A percentile compares a stretch with the other conserved stretches of the same genome.
phyloP scores from a whole-genome alignment of 208 protist species.

The Borovskyia barvae region DNA sequence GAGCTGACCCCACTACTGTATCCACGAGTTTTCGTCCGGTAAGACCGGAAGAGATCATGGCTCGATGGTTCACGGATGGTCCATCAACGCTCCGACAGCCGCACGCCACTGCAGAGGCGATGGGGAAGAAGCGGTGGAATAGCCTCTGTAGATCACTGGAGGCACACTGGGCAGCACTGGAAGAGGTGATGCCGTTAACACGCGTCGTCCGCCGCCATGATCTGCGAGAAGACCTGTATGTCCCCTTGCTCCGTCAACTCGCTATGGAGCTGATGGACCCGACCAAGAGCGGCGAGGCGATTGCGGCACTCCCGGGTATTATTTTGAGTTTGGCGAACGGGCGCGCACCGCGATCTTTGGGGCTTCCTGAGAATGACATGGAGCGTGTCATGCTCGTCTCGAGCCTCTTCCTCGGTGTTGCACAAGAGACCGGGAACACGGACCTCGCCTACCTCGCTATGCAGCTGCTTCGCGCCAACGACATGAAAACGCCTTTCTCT shows the following conservation, averaged over 20 bases:
- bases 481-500: constrained; percentile 63
- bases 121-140: constrained; percentile 49
- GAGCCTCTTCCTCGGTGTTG: constrained; percentile 60
- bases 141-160: constrained; percentile 36
- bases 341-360: constrained; percentile 55
- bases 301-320: constrained; percentile 62
- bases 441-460: constrained; percentile 78
- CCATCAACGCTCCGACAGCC: constrained; percentile 48
- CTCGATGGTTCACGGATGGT: constrained; percentile 70
- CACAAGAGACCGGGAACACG: constrained; percentile 81
- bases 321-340: constrained; percentile 77
- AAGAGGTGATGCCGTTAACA: constrained; percentile 63
- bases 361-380: constrained; percentile 45
- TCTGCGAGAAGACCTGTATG: constrained; percentile 55
- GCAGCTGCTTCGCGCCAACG: constrained; percentile 82
- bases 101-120: constrained; percentile 42
- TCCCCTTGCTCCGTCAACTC: constrained; percentile 76
- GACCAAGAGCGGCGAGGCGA: constrained; percentile 39
- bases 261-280: constrained; percentile 64
- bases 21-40: constrained; percentile 16
- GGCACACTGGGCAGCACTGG: constrained; percentile 39
- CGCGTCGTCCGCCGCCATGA: constrained; percentile 48
- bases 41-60: constrained; percentile 46
- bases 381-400: constrained; percentile 51
- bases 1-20: neutral